These are phyloP conservation scores for Aspergillus fumigatiaffinis DNA, from an alignment of 2,329 filamentous ascomycete genomes.

Conservation along the genomic window DNA sequence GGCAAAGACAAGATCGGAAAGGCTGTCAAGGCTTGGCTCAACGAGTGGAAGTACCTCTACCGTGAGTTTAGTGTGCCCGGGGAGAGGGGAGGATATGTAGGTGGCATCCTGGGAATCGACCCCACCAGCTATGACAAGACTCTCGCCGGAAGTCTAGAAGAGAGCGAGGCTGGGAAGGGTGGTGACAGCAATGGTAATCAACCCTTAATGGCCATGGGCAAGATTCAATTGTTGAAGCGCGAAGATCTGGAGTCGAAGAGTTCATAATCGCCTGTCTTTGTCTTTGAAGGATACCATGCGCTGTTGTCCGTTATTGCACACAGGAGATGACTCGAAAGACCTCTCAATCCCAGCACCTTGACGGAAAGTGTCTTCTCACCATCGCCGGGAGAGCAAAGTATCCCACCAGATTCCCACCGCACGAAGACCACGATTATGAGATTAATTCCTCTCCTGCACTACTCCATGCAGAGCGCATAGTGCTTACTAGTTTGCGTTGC, in stretches of 20 bases:
- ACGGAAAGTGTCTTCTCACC: neutral
- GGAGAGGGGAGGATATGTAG: constrained; percentile 75
- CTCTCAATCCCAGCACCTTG: neutral
- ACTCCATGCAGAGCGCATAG: neutral
- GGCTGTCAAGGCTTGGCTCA: constrained; percentile 82
- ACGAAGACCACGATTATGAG: neutral
- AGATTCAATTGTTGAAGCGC: constrained; percentile 45
- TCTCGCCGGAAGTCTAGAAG: constrained; percentile 24
- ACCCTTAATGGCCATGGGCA: constrained; percentile 35
- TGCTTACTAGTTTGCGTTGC: neutral
- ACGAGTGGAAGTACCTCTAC: constrained; percentile 93
- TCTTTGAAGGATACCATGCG: neutral
- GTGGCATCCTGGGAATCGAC: constrained; percentile 62
- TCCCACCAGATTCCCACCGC: neutral
- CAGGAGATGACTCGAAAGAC: neutral
- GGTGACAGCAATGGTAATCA: constrained; percentile 22
- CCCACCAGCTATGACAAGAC: constrained; percentile 55
- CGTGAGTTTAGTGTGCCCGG: constrained; percentile 94
- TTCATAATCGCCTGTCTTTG: constrained; percentile 14
- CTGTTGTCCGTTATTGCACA: neutral
- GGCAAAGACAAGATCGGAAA: constrained; percentile 98
- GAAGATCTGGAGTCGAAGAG: constrained; percentile 34
- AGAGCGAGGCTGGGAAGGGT: constrained; percentile 19
- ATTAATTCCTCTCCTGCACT: neutral
- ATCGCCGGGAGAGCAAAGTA: neutral